Evolutionary conservation across 306 rosid genomes (phyloP).

Genomic region (Lathyrus tuberosus): DNA sequence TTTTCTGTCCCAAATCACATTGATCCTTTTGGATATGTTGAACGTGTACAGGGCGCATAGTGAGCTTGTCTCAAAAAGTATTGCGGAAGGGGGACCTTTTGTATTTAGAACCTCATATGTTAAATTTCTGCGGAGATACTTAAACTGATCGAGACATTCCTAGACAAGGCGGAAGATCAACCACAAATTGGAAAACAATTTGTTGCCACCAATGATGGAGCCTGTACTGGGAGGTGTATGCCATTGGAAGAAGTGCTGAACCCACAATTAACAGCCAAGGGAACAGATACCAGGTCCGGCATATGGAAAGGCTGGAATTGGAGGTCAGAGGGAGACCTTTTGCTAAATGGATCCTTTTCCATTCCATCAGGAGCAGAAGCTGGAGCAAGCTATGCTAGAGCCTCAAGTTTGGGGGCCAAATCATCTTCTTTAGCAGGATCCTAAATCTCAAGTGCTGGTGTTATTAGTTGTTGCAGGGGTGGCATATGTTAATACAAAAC

Average conservation of each 20-base stretch:
- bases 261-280: conserved; percentile 99
- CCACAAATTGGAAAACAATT: no score
- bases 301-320: conserved; percentile 91
- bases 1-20: conserved; percentile 80
- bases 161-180: no score
- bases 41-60: conserved; percentile 97
- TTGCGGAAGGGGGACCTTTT: conserved; percentile 68
- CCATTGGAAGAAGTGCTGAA: conserved; percentile 95
- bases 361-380: conserved; percentile 85
- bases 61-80: conserved; percentile 84
- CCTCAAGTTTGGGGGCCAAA: conserved; percentile 95
- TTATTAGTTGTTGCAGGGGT: conserved; percentile 69
- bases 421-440: conserved; percentile 84
- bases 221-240: conserved; percentile 99
- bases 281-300: conserved; percentile 61
- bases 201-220: no score
- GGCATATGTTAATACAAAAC: conserved; percentile 58
- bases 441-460: conserved; percentile 78
- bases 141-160: no score
- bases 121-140: no score
- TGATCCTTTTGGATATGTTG: conserved; percentile 92
- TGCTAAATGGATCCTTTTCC: conserved; percentile 91
- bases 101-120: no score
- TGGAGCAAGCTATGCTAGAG: conserved; percentile 89
- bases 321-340: conserved; percentile 94